A percentile compares a stretch with the other conserved stretches of the same genome.
phyloP scores from a whole-genome alignment of 257 asterid genomes.

The Henckelia pumila region DNA sequence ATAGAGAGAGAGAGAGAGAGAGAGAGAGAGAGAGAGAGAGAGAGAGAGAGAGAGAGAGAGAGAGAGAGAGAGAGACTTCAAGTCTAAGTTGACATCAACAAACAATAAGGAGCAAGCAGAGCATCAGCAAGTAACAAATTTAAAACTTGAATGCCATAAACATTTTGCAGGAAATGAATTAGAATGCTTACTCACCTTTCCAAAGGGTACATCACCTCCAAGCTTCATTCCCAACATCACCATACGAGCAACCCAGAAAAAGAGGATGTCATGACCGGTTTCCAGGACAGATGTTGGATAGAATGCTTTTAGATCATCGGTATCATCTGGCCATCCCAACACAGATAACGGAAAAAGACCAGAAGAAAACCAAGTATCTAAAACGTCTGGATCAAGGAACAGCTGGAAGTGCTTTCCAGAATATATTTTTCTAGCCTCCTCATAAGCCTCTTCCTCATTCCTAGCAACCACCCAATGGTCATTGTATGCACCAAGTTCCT shows the following conservation, averaged over 20 bases:
- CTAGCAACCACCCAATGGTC: conserved; percentile 88
- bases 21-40: not conserved
- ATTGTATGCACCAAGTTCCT: conserved; percentile 62
- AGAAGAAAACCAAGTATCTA: conserved; percentile 97
- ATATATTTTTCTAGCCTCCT: conserved; percentile 56
- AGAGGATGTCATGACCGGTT: conserved; percentile 93
- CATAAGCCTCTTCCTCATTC: conserved; percentile 61
- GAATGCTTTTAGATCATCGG: conserved; percentile 71
- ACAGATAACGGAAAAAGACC: conserved; percentile 90
- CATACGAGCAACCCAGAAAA: conserved; percentile 99
- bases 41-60: not conserved
- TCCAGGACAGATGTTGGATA: conserved; percentile 92
- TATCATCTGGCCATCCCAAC: conserved; percentile 92
- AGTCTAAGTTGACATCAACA: not conserved
- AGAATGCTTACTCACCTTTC: conserved; percentile 50
- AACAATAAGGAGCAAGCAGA: conserved; percentile 18
- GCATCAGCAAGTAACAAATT: conserved; percentile 6
- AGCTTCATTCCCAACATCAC: conserved; percentile 97
- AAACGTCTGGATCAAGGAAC: conserved; percentile 84
- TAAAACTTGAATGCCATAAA: not conserved
- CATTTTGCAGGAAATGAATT: not conserved
- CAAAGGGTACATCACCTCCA: conserved; percentile 90
- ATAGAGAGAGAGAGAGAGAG: not conserved
- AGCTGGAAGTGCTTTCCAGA: conserved; percentile 63
- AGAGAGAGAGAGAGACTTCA: not conserved